Base-by-base conservation (phyloP, 2,329 filamentous ascomycete genomes). In the Intubia oerlemansii region DNA sequence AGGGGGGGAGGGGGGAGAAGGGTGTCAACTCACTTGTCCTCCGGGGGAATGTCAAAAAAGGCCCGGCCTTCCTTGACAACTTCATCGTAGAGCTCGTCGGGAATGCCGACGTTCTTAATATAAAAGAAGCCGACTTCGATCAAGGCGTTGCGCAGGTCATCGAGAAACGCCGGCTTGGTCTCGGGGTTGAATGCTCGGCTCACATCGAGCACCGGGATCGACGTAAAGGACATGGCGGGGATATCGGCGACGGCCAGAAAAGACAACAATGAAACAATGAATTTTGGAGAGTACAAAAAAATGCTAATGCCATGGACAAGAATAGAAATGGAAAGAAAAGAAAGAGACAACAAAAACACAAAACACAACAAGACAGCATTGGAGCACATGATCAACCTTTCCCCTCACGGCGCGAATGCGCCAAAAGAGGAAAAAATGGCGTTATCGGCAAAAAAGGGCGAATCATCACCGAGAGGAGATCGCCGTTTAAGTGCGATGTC, bases 101-200 rank as follows among this genome's bases (percentile, higher is more conserved):
- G 57, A 28, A 85, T 69, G 14, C 74, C 76, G 3, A 78, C 72
- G 43, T 90, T 82, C 44, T 72, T 74, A 35, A 91, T 63, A 43
- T 91, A 91, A 14, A 90, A 49, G 43, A 91, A 91, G 2, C 81
- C 81, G n/a, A 90, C 77, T 45, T 85, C 75, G 41, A 91, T 65
- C 18, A 91, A 53, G 0, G 79, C 78, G 48, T 76, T 57, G 11
- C 76, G 73, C 18, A 91, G 59, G 30, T 78, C 58, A 1, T 54
- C 49, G 0, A 90, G 62, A 41, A 91, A 88, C 18, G 52, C 53
- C 3, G 75, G 62, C 50, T 88, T 90, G 1, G 75, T 72, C 5
- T 54, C 52, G 12, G 66, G 58, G 39, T 69, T 52, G 37, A 58
- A 54, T 22, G 79, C 74, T 14, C 64, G 54, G 10, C 73, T 65